Evolutionary conservation across 2,329 filamentous ascomycete genomes (phyloP).

Genomic region (Neonectria ditissima): DNA sequence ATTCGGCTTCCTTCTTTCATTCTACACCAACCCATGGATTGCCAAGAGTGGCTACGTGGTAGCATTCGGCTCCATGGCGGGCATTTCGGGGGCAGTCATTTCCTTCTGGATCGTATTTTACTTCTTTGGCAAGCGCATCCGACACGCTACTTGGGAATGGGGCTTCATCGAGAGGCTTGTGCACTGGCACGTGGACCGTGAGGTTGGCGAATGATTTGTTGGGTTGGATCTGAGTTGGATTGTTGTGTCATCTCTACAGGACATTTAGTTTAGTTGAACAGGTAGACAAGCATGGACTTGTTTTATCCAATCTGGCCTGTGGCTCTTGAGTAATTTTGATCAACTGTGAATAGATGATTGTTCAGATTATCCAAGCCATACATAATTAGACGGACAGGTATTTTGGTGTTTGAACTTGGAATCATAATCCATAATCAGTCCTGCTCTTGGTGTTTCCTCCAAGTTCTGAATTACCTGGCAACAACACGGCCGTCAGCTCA

Average conservation of each 20-base stretch:
- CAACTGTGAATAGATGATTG: no score
- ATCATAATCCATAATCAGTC: no score
- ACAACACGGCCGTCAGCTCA: no score
- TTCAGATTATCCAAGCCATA: not conserved
- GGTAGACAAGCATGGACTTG: not conserved
- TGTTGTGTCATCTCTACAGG: no score
- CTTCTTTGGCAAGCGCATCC: slow-evolving; percentile 58
- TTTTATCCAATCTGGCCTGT: not conserved
- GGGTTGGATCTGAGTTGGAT: not conserved
- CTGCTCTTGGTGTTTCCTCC: no score
- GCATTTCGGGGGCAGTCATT: slow-evolving; percentile 59
- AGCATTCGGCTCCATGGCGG: slow-evolving; percentile 66
- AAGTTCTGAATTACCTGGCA: no score
- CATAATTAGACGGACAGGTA: no score
- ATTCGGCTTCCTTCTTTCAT: slow-evolving; percentile 68
- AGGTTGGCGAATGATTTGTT: slow-evolving; percentile 30
- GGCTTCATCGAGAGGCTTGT: slow-evolving; percentile 24
- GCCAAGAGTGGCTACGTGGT: slow-evolving; percentile 57
- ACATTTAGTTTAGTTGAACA: not conserved
- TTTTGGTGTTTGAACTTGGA: no score
- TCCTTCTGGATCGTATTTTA: slow-evolving; percentile 62
- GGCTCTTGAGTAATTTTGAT: not conserved
- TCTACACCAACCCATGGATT: slow-evolving; percentile 70
- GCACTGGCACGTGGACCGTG: slow-evolving; percentile 31
- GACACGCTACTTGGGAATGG: slow-evolving; percentile 26